These are phyloP conservation scores for Aegilops umbellulata DNA, from an alignment of 176 grass and related monocot genomes.

Conservation along the genomic window DNA sequence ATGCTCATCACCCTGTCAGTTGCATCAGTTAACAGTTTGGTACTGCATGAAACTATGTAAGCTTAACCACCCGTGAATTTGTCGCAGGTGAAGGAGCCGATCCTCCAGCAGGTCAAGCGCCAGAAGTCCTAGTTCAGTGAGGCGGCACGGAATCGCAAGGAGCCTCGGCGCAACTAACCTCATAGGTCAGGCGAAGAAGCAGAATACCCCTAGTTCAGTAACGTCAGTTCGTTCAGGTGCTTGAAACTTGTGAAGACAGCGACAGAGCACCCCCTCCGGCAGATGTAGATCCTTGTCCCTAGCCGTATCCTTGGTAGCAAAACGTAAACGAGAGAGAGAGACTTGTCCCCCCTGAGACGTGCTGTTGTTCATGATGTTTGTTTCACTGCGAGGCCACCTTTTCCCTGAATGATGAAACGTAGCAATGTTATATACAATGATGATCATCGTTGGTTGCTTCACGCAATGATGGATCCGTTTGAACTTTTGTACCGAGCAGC, in stretches of 20 bases:
- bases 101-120: conserved; percentile 70
- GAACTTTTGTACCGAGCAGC: not conserved
- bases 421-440: not conserved
- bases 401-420: not conserved
- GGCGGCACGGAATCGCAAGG: not conserved
- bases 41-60: not conserved
- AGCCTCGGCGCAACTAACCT: conserved; percentile 6
- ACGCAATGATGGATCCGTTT: not conserved
- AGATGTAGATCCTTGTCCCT: not conserved
- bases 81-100: conserved; percentile 72
- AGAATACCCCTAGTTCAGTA: conserved; percentile 22
- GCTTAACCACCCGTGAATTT: not conserved
- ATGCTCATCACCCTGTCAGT: not conserved
- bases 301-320: not conserved
- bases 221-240: conserved; percentile 26
- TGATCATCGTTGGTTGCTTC: not conserved
- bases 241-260: conserved; percentile 21
- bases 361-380: not conserved
- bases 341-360: not conserved
- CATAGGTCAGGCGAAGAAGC: conserved; percentile 8
- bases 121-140: conserved; percentile 53
- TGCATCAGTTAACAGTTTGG: not conserved
- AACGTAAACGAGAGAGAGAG: not conserved
- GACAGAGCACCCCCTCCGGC: not conserved
- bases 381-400: not conserved